phyloP scores from a whole-genome alignment of 495 filamentous ascomycete species.

The Penicillium lagena region DNA sequence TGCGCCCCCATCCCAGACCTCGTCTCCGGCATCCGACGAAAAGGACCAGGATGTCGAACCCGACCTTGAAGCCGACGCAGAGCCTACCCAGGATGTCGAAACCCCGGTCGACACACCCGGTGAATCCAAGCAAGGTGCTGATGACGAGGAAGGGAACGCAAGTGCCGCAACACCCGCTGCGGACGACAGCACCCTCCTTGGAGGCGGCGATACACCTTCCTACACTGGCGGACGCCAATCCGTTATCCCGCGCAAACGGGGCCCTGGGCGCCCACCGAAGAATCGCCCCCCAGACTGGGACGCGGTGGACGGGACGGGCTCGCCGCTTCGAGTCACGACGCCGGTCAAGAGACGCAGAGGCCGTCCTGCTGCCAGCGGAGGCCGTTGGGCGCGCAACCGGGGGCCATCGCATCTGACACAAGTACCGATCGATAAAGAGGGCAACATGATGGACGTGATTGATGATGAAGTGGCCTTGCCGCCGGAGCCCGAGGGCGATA shows the following conservation, averaged over 20 bases:
- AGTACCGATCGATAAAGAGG: conserved; percentile 89
- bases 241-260: conserved; percentile 64
- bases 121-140: conserved; percentile 12
- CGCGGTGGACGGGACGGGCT: conserved; percentile 48
- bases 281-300: conserved; percentile 74
- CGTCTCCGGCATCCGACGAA: conserved; percentile 27
- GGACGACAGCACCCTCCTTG: conserved; percentile 32
- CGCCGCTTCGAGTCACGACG: conserved; percentile 47
- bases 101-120: conserved; percentile 13
- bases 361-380: conserved; percentile 61
- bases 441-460: conserved; percentile 83
- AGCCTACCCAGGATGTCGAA: conserved; percentile 27
- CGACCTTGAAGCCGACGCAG: conserved; percentile 14
- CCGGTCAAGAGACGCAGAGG: conserved; percentile 63
- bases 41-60: conserved; percentile 20
- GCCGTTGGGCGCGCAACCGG: conserved; percentile 57
- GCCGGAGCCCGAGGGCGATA: conserved; percentile 81
- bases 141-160: conserved; percentile 17
- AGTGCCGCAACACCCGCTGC: conserved; percentile 28
- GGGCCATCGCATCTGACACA: conserved; percentile 70
- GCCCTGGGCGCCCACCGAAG: conserved; percentile 81
- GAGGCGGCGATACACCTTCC: conserved; percentile 20
- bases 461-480: conserved; percentile 88
- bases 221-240: conserved; percentile 32
- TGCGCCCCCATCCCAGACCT: conserved; percentile 30